A percentile compares a stretch with the other conserved stretches of the same genome.
These are phyloP conservation scores for Myriosclerotinia scirpicola DNA, from an alignment of 2,329 filamentous ascomycete genomes.

Conservation along the genomic window DNA sequence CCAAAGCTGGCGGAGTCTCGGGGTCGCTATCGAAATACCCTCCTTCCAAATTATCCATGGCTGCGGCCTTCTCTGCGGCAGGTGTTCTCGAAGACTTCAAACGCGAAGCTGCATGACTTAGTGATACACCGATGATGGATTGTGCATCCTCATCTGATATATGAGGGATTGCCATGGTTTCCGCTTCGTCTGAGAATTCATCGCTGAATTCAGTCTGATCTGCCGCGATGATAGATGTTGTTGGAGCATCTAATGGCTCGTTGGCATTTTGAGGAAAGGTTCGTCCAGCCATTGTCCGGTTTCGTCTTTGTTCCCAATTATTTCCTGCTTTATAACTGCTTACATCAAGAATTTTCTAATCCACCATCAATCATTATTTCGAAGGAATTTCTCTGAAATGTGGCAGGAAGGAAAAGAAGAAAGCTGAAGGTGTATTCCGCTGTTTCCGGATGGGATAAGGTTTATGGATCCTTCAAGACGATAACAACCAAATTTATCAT, in stretches of 20 bases:
- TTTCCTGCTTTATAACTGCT: slow-evolving; percentile 8
- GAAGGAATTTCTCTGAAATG: not conserved
- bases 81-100: slow-evolving; percentile 56
- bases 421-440: slow-evolving; percentile 13
- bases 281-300: slow-evolving; percentile 17
- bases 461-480: slow-evolving; percentile 11
- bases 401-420: slow-evolving; percentile 12
- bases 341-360: not conserved
- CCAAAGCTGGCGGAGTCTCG: slow-evolving; percentile 34
- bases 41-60: slow-evolving; percentile 52
- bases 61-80: slow-evolving; percentile 57
- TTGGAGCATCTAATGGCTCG: not conserved
- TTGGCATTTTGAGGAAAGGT: not conserved
- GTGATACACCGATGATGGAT: slow-evolving; percentile 58
- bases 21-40: slow-evolving; percentile 43
- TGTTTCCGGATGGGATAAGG: slow-evolving; percentile 21
- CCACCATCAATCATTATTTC: not conserved
- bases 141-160: slow-evolving; percentile 54
- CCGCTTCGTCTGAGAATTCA: slow-evolving; percentile 30
- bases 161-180: slow-evolving; percentile 31
- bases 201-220: slow-evolving; percentile 24
- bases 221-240: slow-evolving; percentile 22
- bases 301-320: slow-evolving; percentile 21
- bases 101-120: slow-evolving; percentile 57
- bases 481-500: not conserved